Percentiles rank a stretch among this genome's conserved stretches.
These are phyloP conservation scores for Aspergillus sparsus DNA, from an alignment of 495 filamentous ascomycete genomes.

Conservation along the genomic window DNA sequence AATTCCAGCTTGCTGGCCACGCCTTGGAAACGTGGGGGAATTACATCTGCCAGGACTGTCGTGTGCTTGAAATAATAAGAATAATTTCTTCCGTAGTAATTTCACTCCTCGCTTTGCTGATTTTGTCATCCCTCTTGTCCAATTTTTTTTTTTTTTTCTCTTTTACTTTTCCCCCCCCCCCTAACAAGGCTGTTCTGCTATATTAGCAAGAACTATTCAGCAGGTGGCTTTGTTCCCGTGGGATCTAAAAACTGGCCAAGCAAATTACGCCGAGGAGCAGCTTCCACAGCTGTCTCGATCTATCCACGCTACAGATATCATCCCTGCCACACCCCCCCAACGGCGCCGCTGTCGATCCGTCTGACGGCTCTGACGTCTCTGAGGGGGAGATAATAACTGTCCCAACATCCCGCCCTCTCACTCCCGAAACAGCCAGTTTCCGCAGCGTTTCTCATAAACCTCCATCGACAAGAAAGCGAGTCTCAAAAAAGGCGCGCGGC, in stretches of 20 bases:
- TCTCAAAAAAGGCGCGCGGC: constrained; percentile 49
- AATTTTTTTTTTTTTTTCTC: constrained; percentile 4
- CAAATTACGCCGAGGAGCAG: constrained; percentile 48
- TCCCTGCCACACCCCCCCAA: constrained; percentile 31
- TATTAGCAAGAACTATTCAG: constrained; percentile 12
- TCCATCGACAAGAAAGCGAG: constrained; percentile 35
- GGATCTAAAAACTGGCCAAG: constrained; percentile 49
- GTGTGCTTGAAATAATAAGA: constrained; percentile 2
- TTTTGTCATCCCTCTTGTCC: not conserved
- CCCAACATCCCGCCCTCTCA: constrained; percentile 37
- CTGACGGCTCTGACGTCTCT: constrained; percentile 32
- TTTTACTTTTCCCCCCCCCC: too few species aligned
- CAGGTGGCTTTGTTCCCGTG: constrained; percentile 27
- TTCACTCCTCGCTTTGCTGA: not conserved
- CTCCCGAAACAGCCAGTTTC: constrained; percentile 36
- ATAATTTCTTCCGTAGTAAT: not conserved
- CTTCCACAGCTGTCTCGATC: constrained; percentile 55
- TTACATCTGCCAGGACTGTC: constrained; percentile 3
- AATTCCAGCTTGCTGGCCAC: constrained; percentile 20
- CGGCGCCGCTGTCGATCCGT: constrained; percentile 27
- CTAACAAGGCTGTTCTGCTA: constrained; percentile 10
- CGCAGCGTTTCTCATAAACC: constrained; percentile 36
- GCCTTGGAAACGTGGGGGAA: constrained; percentile 12
- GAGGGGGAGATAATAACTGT: constrained; percentile 35
- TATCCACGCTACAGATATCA: constrained; percentile 49